A percentile compares a stretch with the other conserved stretches of the same genome.
phyloP scores from a whole-genome alignment of 2,329 filamentous ascomycete species.

The Neocucurbitaria cava region DNA sequence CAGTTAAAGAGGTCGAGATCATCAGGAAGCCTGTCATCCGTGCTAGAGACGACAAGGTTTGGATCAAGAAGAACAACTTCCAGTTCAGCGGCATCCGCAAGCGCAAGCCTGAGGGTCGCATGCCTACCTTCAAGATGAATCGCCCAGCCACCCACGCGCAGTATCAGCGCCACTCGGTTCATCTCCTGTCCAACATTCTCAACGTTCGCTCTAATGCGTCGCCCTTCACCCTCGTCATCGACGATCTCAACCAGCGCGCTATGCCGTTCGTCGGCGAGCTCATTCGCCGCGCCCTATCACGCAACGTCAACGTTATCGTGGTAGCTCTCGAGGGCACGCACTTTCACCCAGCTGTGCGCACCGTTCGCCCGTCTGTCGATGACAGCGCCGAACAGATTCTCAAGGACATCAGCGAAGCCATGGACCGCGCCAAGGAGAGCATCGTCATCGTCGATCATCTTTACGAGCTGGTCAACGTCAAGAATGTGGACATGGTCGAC shows the following conservation, averaged over 20 bases:
- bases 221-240: conserved; percentile 84
- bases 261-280: conserved; percentile 75
- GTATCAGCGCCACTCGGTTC: conserved; percentile 80
- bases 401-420: conserved; percentile 21
- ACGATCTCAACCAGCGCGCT: conserved; percentile 83
- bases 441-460: conserved; percentile 84
- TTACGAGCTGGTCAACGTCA: conserved; percentile 62
- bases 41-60: conserved; percentile 9
- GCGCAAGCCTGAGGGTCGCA: conserved; percentile 15
- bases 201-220: conserved; percentile 80
- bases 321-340: conserved; percentile 78
- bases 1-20: not conserved
- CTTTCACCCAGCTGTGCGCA: conserved; percentile 68
- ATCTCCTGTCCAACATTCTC: conserved; percentile 82
- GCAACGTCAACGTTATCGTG: conserved; percentile 71
- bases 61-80: conserved; percentile 28
- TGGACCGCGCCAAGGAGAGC: conserved; percentile 33
- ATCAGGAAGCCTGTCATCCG: not conserved
- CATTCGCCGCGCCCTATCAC: conserved; percentile 66
- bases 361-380: conserved; percentile 68
- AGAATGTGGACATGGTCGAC: conserved; percentile 61
- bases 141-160: conserved; percentile 55
- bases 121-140: conserved; percentile 23
- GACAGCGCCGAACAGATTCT: conserved; percentile 65
- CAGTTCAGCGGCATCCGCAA: conserved; percentile 14